These are phyloP conservation scores for Saccharomycopsis capsularis DNA, from an alignment of 805 yeast genomes.

Conservation along the genomic window DNA sequence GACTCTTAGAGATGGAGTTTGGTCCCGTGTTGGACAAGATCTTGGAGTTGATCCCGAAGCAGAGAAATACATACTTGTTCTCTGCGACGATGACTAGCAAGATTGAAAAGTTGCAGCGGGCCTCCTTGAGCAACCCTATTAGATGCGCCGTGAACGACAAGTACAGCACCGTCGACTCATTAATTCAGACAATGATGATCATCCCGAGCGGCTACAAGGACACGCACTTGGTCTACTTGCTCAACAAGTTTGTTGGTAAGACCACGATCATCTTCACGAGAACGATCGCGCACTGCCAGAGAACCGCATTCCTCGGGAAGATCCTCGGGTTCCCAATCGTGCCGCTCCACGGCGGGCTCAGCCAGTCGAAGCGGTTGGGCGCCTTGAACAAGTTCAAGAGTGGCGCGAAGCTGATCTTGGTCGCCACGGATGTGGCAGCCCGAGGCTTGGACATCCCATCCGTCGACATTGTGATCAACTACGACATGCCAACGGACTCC, in stretches of 20 bases:
- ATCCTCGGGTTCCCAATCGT: slow-evolving; percentile 81
- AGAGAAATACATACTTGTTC: slow-evolving; percentile 72
- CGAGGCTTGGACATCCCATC: slow-evolving; percentile 82
- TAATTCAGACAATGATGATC: slow-evolving; percentile 81
- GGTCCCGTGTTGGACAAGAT: slow-evolving; percentile 91
- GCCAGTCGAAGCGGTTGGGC: slow-evolving; percentile 79
- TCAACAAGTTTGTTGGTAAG: slow-evolving; percentile 81
- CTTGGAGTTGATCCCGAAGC: slow-evolving; percentile 73
- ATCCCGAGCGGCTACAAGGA: slow-evolving; percentile 91
- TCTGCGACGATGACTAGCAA: slow-evolving; percentile 98
- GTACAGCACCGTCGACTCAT: slow-evolving; percentile 90
- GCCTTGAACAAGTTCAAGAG: slow-evolving; percentile 73
- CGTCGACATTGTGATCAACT: slow-evolving; percentile 70
- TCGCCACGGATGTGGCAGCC: slow-evolving; percentile 86
- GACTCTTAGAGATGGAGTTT: slow-evolving; percentile 91
- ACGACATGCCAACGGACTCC: slow-evolving; percentile 77
- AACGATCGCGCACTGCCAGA: slow-evolving; percentile 92
- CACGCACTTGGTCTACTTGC: slow-evolving; percentile 72
- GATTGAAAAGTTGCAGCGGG: slow-evolving; percentile 90
- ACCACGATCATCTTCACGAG: slow-evolving; percentile 85
- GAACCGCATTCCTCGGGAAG: slow-evolving; percentile 76
- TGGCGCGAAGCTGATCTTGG: slow-evolving; percentile 59
- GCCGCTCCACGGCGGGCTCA: slow-evolving; percentile 88
- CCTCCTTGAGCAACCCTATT: slow-evolving; percentile 82
- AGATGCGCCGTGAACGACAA: slow-evolving; percentile 83